Evolutionary conservation across 2,329 filamentous ascomycete species (phyloP).

Genomic region (Leptographium wingfieldii): DNA sequence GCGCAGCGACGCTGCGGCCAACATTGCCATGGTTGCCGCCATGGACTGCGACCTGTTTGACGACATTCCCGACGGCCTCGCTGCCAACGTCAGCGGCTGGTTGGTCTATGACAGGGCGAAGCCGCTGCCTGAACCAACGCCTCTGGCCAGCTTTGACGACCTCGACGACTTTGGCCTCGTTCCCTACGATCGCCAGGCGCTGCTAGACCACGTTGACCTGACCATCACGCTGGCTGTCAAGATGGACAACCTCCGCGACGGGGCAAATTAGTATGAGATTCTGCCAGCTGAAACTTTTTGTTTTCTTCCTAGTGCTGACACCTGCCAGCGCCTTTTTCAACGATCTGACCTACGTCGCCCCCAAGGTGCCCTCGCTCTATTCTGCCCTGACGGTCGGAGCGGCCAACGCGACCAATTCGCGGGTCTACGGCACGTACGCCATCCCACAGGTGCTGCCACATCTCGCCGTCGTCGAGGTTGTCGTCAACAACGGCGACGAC

Average conservation of each 20-base stretch:
- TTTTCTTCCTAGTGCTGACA: background rate
- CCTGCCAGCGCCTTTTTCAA: slow-evolving; percentile 52
- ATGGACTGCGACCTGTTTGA: slow-evolving; percentile 67
- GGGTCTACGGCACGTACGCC: slow-evolving; percentile 53
- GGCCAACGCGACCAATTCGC: slow-evolving; percentile 40
- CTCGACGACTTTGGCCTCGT: slow-evolving; percentile 64
- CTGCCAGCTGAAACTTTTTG: background rate
- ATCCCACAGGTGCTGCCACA: slow-evolving; percentile 56
- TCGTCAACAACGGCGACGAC: slow-evolving; percentile 30
- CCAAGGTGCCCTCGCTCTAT: slow-evolving; percentile 70
- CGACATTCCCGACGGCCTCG: slow-evolving; percentile 49
- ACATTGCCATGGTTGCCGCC: slow-evolving; percentile 55
- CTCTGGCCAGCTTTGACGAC: slow-evolving; percentile 44
- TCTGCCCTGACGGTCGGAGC: slow-evolving; percentile 55
- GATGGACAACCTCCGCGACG: slow-evolving; percentile 57
- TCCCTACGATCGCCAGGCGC: slow-evolving; percentile 50
- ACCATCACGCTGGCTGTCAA: slow-evolving; percentile 49
- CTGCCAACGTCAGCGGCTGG: slow-evolving; percentile 55
- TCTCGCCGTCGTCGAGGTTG: slow-evolving; percentile 55
- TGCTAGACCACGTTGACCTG: slow-evolving; percentile 49
- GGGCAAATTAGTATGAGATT: slow-evolving; percentile 45
- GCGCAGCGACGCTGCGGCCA: slow-evolving; percentile 44
- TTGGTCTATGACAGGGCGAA: slow-evolving; percentile 42
- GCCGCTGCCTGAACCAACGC: slow-evolving; percentile 34
- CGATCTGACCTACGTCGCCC: slow-evolving; percentile 60